Conservation (phyloP, 192 early-diverging fungal genomes). For the Ambispora gerdemannii region DNA sequence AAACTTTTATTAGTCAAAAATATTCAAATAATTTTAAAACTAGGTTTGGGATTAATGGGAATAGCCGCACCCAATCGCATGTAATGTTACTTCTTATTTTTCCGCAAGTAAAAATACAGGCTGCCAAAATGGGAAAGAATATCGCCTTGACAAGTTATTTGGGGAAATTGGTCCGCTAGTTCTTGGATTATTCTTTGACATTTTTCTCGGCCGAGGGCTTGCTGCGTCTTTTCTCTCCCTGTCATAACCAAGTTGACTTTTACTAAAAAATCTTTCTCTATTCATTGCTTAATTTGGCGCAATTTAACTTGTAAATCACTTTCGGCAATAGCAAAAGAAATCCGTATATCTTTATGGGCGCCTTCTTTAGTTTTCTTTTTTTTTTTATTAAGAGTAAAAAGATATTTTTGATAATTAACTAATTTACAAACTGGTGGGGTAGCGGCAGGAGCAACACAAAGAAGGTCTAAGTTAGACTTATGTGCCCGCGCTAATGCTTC, state of each 20-base stretch:
- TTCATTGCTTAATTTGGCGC: neutral
- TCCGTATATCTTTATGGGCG: neutral
- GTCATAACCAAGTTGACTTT: neutral
- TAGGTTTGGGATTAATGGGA: too few relatives aligned
- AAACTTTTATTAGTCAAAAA: too few relatives aligned
- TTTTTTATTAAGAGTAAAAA: neutral
- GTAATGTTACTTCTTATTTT: too few relatives aligned
- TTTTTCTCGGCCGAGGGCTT: neutral
- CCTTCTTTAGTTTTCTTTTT: neutral
- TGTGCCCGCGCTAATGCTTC: neutral
- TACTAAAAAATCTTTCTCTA: neutral
- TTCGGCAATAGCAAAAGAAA: neutral
- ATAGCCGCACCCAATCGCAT: too few relatives aligned
- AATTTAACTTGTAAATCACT: neutral
- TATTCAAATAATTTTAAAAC: too few relatives aligned
- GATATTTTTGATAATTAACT: neutral
- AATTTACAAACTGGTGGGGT: neutral
- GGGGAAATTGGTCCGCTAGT: neutral
- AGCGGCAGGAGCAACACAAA: neutral
- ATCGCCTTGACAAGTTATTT: neutral
- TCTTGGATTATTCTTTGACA: neutral
- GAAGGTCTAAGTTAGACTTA: neutral
- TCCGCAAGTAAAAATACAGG: constrained; percentile 11
- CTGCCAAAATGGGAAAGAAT: neutral
- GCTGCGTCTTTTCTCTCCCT: neutral